phyloP scores from a whole-genome alignment of 768 basidiomycete species.

The Collybiopsis confluens region DNA sequence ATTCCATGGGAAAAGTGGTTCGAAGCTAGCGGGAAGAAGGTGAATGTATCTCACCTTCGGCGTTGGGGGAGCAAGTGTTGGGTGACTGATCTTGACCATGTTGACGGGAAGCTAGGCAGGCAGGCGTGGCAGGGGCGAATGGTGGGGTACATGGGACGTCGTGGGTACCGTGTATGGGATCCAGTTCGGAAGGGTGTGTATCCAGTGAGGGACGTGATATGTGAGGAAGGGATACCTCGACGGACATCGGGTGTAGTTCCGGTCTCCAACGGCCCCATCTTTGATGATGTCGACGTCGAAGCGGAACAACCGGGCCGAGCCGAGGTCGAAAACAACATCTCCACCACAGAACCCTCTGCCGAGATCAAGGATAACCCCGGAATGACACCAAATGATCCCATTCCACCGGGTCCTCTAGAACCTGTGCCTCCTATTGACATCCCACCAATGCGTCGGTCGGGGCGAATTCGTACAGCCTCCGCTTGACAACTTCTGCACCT shows the following conservation, averaged over 20 bases:
- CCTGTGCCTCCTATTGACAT: too few species aligned
- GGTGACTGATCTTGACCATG: slow-evolving; percentile 13
- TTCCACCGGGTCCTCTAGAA: too few species aligned
- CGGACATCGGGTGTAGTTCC: neutral
- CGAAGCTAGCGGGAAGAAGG: neutral
- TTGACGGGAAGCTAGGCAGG: slow-evolving; percentile 9
- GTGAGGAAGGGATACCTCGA: slow-evolving; percentile 1
- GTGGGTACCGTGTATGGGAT: slow-evolving; percentile 10
- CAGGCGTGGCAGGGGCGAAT: slow-evolving; percentile 12
- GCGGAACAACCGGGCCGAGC: too few species aligned
- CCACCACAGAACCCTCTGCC: too few species aligned
- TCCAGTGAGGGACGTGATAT: slow-evolving; percentile 10
- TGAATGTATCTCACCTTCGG: slow-evolving; percentile 12
- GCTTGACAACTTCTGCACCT: too few species aligned
- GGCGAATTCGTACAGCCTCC: too few species aligned
- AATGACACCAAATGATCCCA: too few species aligned
- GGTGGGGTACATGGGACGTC: slow-evolving; percentile 13
- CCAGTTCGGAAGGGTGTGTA: neutral
- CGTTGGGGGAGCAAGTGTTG: slow-evolving; percentile 9
- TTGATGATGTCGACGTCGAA: too few species aligned
- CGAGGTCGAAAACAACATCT: too few species aligned
- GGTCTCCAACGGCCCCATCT: too few species aligned
- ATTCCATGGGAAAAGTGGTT: neutral
- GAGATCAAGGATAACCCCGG: too few species aligned
- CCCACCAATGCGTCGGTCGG: too few species aligned